Conservation (phyloP, 352 stramenopile genomes). For the Phytophthora tubulina region DNA sequence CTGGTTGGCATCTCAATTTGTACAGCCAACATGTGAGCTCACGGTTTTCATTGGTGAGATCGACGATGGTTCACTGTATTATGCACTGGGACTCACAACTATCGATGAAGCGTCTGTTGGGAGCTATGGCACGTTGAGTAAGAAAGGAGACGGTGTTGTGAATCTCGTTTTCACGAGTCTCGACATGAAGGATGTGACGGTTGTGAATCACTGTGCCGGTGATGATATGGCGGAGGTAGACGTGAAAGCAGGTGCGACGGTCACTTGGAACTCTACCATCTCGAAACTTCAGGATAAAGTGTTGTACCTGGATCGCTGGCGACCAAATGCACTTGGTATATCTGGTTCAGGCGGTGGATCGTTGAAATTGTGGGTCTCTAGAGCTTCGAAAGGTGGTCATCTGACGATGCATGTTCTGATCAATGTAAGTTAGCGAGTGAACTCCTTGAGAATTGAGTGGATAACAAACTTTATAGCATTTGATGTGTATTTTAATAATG, state of each 20-base stretch:
- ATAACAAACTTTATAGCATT: neutral
- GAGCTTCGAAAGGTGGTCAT: slow-evolving; percentile 17
- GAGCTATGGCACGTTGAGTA: slow-evolving; percentile 38
- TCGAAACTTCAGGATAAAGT: slow-evolving; percentile 25
- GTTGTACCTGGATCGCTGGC: slow-evolving; percentile 30
- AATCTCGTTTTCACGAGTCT: slow-evolving; percentile 32
- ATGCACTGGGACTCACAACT: slow-evolving; percentile 26
- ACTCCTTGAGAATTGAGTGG: neutral
- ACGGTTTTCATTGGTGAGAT: slow-evolving; percentile 35
- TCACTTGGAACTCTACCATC: slow-evolving; percentile 23
- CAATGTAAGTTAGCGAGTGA: slow-evolving; percentile 18
- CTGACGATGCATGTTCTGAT: slow-evolving; percentile 22
- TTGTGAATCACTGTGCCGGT: slow-evolving; percentile 25
- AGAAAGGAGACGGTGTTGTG: slow-evolving; percentile 33
- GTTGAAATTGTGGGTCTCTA: slow-evolving; percentile 21
- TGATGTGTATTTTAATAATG: no score
- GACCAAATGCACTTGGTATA: slow-evolving; percentile 3
- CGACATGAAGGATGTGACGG: slow-evolving; percentile 27
- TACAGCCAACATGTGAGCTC: slow-evolving; percentile 43
- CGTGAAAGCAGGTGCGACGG: slow-evolving; percentile 8
- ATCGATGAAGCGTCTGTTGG: slow-evolving; percentile 33
- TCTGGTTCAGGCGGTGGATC: slow-evolving; percentile 26
- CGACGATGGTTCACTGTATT: slow-evolving; percentile 17
- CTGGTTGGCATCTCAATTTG: slow-evolving; percentile 42
- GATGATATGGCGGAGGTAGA: slow-evolving; percentile 16